Evolutionary conservation across 192 early-diverging fungal species (phyloP).

Genomic region (Backusella morwellensis): DNA sequence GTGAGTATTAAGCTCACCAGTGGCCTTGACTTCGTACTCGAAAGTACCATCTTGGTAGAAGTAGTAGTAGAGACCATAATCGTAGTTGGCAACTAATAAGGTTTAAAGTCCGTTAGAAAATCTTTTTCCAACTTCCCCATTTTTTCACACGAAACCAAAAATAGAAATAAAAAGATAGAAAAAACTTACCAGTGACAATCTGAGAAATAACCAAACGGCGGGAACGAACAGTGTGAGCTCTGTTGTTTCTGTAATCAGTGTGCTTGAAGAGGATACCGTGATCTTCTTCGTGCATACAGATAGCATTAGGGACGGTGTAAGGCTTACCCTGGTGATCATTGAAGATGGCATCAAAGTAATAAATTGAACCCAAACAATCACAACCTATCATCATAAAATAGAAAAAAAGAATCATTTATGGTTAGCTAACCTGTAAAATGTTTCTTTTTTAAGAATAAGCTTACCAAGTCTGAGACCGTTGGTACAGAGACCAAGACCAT

Average conservation of each 20-base stretch:
- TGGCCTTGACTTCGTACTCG: constrained; percentile 43
- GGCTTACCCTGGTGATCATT: constrained; percentile 37
- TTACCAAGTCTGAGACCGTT: constrained; percentile 30
- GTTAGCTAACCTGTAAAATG: not conserved
- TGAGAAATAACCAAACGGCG: constrained; percentile 38
- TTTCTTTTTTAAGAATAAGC: not conserved
- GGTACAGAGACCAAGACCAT: constrained; percentile 41
- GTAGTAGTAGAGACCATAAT: constrained; percentile 42
- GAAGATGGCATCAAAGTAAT: constrained; percentile 41
- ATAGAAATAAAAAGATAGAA: constrained; percentile 2
- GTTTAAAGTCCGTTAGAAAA: not conserved
- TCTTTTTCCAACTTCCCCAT: not conserved
- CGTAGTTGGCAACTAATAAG: constrained; percentile 39
- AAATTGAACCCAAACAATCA: constrained; percentile 41
- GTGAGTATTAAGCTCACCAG: constrained; percentile 40
- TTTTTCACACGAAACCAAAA: constrained; percentile 6
- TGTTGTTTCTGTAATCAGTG: constrained; percentile 38
- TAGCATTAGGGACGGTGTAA: constrained; percentile 33
- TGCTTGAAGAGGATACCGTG: constrained; percentile 40
- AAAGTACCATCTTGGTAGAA: constrained; percentile 45
- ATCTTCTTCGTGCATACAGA: constrained; percentile 44
- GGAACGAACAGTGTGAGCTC: constrained; percentile 36
- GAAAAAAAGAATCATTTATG: not conserved
- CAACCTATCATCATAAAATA: constrained; percentile 21
- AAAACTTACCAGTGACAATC: constrained; percentile 36